Base-by-base conservation (phyloP, 805 yeast genomes). In the Pichia thaimueangensis region DNA sequence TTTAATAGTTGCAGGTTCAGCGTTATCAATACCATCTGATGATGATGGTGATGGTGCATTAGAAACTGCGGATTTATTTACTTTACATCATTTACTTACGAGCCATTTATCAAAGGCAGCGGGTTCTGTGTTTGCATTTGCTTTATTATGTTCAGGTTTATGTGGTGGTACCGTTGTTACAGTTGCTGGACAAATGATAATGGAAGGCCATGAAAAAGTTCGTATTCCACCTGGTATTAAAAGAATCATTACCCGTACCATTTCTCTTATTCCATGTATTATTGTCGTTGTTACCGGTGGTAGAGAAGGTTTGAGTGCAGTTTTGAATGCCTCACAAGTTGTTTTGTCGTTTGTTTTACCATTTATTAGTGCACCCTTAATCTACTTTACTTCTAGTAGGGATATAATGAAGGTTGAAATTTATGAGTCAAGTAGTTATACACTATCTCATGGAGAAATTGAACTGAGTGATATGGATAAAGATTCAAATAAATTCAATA, bases 161-260 rank as follows among this genome's bases (percentile, higher is more conserved):
- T 82, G 93, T 54, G 96, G 96, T 2, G 96, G 96, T 32, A 85
- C 91, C 30, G 95, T 88, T 16, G 88, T 95, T 57, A 89, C 96
- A 0, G 71, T 89, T 54, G 89, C 96, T 2, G 95, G 96, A 29
- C 96, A 88, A 59, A 86, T 86, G 78, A 94, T 88, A 8, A 79
- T 86, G 55, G 96, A 88, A 60, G 97, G 97, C 1, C 89, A 87
- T 54, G 69, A 86, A 21, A 69, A 74, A 47, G 85, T 95, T 84
- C 68, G 83, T 6, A 71, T 87, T 47, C 78, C 84, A 28, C 96
- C 97, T 2, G 88, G 88, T 65, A 68, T 82, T 2, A 74, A 95
- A 42, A 72, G 96, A 47, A 67, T 88, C 33, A 68, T 86, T 21
- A 88, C 96, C 0, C 71, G 97, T 55, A 70, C 78, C n/a, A 67